A percentile compares a stretch with the other conserved stretches of the same genome.
Evolutionary conservation across 495 filamentous ascomycete species (phyloP).

Genomic region (Talaromyces nanjingensis): DNA sequence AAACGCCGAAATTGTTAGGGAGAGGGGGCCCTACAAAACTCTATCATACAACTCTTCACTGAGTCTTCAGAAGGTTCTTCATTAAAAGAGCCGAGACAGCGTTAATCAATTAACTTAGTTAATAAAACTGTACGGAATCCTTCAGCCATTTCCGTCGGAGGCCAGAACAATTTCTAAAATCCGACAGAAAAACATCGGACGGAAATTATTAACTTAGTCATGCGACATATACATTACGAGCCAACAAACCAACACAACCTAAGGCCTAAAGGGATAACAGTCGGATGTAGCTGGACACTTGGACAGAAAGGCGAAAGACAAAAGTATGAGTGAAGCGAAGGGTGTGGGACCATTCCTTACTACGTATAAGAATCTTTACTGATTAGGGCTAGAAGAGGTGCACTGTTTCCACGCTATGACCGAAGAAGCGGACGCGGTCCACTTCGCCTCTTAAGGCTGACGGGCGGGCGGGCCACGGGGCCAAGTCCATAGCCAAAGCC

Average conservation of each 20-base stretch:
- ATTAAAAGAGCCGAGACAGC: background rate
- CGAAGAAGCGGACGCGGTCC: background rate
- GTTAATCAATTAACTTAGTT: background rate
- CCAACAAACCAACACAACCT: background rate
- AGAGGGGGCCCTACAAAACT: background rate
- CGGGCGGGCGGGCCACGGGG: constrained; percentile 15
- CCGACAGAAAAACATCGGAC: no score
- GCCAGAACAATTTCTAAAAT: background rate
- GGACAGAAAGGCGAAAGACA: no score
- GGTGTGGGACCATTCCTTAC: background rate
- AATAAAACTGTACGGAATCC: background rate
- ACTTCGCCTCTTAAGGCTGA: constrained; percentile 31
- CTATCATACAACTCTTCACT: no score
- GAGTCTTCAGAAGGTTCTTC: background rate
- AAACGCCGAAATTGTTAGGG: background rate
- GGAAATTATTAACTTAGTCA: background rate
- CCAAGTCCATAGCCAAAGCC: background rate
- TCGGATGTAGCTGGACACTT: no score
- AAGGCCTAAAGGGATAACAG: background rate
- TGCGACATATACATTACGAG: background rate
- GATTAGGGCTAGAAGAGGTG: background rate
- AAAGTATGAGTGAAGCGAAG: no score
- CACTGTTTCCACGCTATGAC: background rate
- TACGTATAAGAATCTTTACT: background rate
- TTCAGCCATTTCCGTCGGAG: background rate